Percentiles rank a stretch among this genome's conserved stretches.
These are phyloP conservation scores for Penicillium sp. DNA, from an alignment of 2,329 filamentous ascomycete genomes.

Conservation along the genomic window DNA sequence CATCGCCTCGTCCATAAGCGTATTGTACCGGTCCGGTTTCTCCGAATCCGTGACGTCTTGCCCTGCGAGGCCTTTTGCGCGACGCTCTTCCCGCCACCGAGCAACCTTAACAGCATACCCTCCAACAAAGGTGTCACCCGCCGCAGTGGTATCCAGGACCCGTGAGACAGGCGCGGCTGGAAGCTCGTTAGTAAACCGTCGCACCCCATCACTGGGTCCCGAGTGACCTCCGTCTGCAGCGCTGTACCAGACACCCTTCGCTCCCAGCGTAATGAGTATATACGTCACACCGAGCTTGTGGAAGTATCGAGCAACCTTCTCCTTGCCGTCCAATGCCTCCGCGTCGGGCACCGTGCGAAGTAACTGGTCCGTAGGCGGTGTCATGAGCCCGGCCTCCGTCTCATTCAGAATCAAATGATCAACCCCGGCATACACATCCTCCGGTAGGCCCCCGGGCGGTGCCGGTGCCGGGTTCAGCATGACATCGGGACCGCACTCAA, in stretches of 20 bases:
- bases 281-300: constrained; percentile 69
- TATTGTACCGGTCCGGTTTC: constrained; percentile 39
- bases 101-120: constrained; percentile 77
- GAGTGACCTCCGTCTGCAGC: constrained; percentile 52
- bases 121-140: constrained; percentile 92
- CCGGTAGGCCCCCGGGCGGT: constrained; percentile 69
- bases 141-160: constrained; percentile 91
- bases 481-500: constrained; percentile 56
- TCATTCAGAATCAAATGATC: constrained; percentile 87
- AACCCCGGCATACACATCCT: constrained; percentile 65
- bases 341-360: constrained; percentile 31
- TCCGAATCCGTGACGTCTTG: constrained; percentile 42
- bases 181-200: constrained; percentile 46
- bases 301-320: constrained; percentile 64
- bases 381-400: constrained; percentile 78
- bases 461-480: constrained; percentile 89
- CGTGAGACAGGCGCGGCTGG: constrained; percentile 66
- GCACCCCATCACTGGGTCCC: constrained; percentile 31
- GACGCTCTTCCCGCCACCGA: constrained; percentile 44
- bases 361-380: constrained; percentile 48
- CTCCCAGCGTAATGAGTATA: constrained; percentile 81
- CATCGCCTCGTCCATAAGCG: constrained; percentile 49
- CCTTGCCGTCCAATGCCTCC: constrained; percentile 48
- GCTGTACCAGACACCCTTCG: constrained; percentile 72
- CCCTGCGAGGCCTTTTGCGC: constrained; percentile 53